A percentile compares a stretch with the other conserved stretches of the same genome.
phyloP scores from a whole-genome alignment of 176 grass and related monocot genomes.

The Carex cristatella region DNA sequence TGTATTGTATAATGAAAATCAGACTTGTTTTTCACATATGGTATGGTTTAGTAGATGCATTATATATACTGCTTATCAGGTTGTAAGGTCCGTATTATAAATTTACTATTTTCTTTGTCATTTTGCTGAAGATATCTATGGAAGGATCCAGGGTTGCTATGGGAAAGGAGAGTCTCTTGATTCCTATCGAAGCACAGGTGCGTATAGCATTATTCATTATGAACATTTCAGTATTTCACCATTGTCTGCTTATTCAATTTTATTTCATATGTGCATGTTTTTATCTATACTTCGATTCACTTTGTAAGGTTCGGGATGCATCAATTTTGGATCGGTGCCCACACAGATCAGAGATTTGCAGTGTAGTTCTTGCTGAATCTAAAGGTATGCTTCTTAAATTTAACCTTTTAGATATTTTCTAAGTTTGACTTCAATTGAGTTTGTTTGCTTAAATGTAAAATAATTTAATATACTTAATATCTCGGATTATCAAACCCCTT shows the following conservation, averaged over 20 bases:
- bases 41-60: neutral
- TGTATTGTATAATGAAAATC: neutral
- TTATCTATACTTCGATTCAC: constrained; percentile 14
- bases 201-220: neutral
- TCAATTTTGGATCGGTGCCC: constrained; percentile 77
- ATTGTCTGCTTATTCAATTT: neutral
- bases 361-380: constrained; percentile 61
- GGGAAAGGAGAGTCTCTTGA: constrained; percentile 89
- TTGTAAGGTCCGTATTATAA: neutral
- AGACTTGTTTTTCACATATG: neutral
- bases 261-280: neutral
- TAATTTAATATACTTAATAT: neutral
- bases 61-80: neutral
- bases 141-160: constrained; percentile 42
- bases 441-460: neutral
- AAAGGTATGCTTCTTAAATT: constrained; percentile 35
- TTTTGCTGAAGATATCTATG: constrained; percentile 62
- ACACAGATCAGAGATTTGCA: constrained; percentile 80
- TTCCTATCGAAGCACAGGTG: constrained; percentile 74
- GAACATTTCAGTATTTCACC: neutral
- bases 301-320: constrained; percentile 59
- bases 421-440: neutral
- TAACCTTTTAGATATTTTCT: neutral
- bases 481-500: neutral
- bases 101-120: constrained; percentile 15